Conservation (phyloP, 2,329 filamentous ascomycete genomes). For the Cercospora berteroae region DNA sequence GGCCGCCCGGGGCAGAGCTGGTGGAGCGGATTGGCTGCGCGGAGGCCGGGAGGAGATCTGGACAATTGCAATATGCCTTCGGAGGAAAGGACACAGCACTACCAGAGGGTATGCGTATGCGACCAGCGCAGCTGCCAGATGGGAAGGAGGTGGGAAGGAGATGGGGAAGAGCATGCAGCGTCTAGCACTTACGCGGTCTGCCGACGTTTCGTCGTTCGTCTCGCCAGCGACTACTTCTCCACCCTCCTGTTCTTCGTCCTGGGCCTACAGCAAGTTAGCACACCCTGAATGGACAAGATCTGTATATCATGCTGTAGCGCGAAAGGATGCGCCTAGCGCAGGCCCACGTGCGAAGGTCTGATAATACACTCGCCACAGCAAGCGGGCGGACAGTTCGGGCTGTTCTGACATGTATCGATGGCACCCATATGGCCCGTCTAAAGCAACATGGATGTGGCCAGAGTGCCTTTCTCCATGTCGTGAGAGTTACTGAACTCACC, state of each 20-base stretch:
- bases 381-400: neutral
- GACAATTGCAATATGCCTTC: neutral
- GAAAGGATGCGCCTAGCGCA: neutral
- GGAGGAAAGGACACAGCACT: neutral
- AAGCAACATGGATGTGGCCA: neutral
- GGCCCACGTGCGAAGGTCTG: neutral
- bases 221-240: neutral
- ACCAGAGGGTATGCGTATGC: neutral
- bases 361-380: neutral
- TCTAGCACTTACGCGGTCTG: conserved; percentile 10
- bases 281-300: conserved; percentile 13
- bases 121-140: neutral
- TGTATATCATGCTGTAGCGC: neutral
- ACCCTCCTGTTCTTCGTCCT: conserved; percentile 2
- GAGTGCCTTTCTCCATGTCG: neutral
- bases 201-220: conserved; percentile 5
- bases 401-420: neutral
- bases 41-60: neutral
- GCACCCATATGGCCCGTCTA: neutral
- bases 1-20: neutral
- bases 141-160: neutral
- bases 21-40: neutral
- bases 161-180: neutral
- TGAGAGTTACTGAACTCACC: conserved; percentile 22
- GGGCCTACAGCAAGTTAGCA: conserved; percentile 23